Conservation (phyloP, 257 asterid genomes). For the Ophiorrhiza pumila region DNA sequence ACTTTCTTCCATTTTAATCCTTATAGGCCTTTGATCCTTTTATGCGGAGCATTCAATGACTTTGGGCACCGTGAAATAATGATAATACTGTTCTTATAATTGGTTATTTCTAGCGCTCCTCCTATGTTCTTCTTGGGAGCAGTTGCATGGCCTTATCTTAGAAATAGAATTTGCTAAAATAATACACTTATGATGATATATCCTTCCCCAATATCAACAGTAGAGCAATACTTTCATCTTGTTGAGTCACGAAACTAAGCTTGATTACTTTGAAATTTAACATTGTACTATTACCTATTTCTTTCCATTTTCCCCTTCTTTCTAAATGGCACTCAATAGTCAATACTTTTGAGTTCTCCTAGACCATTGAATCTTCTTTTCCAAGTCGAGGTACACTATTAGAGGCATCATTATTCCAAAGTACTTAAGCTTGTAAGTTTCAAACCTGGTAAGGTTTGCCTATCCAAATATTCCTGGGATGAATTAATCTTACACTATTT, state of each 20-base stretch:
- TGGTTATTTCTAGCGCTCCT: neutral
- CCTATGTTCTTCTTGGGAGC: neutral
- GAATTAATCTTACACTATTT: neutral
- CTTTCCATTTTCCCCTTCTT: neutral
- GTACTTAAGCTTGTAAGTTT: neutral
- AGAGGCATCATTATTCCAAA: slow-evolving; percentile 1
- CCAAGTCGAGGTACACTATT: neutral
- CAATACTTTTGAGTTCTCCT: neutral
- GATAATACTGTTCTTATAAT: neutral
- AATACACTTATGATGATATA: neutral
- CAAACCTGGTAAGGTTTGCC: neutral
- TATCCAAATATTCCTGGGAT: neutral
- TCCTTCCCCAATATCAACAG: neutral
- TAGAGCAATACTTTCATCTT: neutral
- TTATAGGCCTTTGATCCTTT: neutral
- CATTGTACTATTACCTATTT: neutral
- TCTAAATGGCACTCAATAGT: neutral
- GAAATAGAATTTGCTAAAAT: neutral
- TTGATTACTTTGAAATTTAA: neutral
- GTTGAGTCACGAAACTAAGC: neutral
- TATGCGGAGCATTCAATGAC: neutral
- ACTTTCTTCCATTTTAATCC: neutral
- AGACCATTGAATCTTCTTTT: neutral
- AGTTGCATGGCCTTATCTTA: neutral
- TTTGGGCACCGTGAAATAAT: neutral